phyloP scores from a whole-genome alignment of 495 filamentous ascomycete genomes.

The Haplographium delicatum region DNA sequence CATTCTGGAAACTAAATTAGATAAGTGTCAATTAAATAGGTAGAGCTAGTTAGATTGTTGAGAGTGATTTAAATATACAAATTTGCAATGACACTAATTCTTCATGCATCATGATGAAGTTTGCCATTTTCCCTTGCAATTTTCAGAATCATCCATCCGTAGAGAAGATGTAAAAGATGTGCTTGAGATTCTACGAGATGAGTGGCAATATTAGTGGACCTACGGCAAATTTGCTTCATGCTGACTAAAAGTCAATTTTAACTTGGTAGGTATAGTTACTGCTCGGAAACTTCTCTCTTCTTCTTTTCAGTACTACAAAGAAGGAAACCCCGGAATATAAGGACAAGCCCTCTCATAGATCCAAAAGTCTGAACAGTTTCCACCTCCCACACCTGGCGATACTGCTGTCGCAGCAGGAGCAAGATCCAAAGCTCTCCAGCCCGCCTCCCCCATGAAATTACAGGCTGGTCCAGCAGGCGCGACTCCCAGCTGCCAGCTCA shows the following conservation, averaged over 20 bases:
- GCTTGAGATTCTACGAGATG: too few relatives aligned
- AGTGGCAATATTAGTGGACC: too few relatives aligned
- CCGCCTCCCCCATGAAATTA: constrained; percentile 1
- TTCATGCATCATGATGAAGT: too few relatives aligned
- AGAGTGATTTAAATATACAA: background rate
- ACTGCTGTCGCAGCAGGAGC: background rate
- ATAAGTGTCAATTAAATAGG: background rate
- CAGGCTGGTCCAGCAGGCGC: background rate
- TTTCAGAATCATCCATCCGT: too few relatives aligned
- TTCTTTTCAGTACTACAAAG: too few relatives aligned
- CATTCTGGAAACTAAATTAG: background rate
- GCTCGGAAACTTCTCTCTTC: too few relatives aligned
- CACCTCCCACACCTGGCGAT: background rate
- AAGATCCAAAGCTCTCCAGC: constrained; percentile 1
- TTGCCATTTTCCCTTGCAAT: too few relatives aligned
- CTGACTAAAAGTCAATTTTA: too few relatives aligned
- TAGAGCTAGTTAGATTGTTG: background rate
- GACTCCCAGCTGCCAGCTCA: background rate
- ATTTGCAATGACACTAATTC: too few relatives aligned
- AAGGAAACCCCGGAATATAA: background rate
- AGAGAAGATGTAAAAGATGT: too few relatives aligned
- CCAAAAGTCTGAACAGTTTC: background rate
- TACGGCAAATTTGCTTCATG: too few relatives aligned
- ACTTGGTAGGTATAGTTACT: too few relatives aligned
- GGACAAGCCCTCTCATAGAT: constrained; percentile 5